Percentiles rank a stretch among this genome's conserved stretches.
These are phyloP conservation scores for Earliella scabrosa DNA, from an alignment of 1,284 basidiomycete species.

Conservation along the genomic window DNA sequence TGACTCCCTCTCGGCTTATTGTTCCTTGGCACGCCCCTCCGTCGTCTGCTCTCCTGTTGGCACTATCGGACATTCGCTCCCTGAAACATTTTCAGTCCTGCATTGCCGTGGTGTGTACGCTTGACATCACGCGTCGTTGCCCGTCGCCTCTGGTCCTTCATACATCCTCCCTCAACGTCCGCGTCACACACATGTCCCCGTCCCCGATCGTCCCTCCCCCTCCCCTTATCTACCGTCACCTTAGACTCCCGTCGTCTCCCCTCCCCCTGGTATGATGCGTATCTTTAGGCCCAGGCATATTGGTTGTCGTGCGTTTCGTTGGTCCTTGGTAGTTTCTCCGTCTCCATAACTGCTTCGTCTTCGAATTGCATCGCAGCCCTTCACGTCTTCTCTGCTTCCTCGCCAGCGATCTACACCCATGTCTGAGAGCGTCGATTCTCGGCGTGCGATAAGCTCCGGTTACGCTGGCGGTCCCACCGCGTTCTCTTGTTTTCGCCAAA, in stretches of 20 bases:
- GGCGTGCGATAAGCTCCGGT: too few species aligned
- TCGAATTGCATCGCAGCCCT: too few species aligned
- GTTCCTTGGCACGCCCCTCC: neutral
- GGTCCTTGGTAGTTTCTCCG: neutral
- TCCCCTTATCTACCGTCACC: too few species aligned
- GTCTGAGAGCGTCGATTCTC: too few species aligned
- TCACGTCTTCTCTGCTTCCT: too few species aligned
- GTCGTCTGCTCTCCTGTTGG: neutral
- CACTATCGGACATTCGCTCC: neutral
- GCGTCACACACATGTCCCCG: neutral
- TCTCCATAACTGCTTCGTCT: too few species aligned
- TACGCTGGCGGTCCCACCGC: too few species aligned
- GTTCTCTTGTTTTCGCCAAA: too few species aligned
- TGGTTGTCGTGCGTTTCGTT: neutral
- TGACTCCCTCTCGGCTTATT: slow-evolving; percentile 2
- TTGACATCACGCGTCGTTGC: neutral
- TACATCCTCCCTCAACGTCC: neutral
- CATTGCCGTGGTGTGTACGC: neutral
- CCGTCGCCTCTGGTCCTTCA: neutral
- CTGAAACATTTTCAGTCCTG: neutral
- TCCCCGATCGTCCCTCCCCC: neutral
- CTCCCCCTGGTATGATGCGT: neutral
- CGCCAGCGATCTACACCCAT: too few species aligned
- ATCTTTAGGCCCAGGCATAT: neutral
- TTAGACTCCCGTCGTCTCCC: neutral